A percentile compares a stretch with the other conserved stretches of the same genome.
Conservation (phyloP, 371 early-diverging fungal genomes). For the Rhizopus arrhizus region DNA sequence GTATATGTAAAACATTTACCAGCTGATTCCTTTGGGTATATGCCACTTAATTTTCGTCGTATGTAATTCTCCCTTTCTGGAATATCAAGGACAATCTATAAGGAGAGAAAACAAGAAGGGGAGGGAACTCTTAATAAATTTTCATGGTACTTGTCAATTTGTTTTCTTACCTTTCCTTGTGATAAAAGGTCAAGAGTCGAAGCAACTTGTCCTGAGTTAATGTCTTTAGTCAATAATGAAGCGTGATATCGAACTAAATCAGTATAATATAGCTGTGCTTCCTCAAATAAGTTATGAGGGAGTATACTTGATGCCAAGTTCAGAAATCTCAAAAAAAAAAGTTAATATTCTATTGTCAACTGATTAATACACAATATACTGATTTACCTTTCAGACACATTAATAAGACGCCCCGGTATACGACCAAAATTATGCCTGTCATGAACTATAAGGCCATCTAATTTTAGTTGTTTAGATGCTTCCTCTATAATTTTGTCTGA, state of each 20-base stretch:
- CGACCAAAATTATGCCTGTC: slow-evolving; percentile 11
- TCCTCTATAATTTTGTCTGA: slow-evolving; percentile 5
- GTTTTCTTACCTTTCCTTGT: slow-evolving; percentile 17
- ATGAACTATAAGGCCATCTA: slow-evolving; percentile 10
- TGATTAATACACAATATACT: too few species aligned
- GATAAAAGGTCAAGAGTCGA: slow-evolving; percentile 13
- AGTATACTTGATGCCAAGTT: slow-evolving; percentile 9
- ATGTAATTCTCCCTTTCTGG: slow-evolving; percentile 3
- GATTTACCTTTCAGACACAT: slow-evolving; percentile 25
- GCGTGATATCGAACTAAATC: not conserved
- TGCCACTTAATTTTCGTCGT: not conserved
- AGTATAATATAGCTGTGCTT: slow-evolving; percentile 2
- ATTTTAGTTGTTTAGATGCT: slow-evolving; percentile 8
- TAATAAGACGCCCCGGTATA: slow-evolving; percentile 24
- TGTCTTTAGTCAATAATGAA: not conserved
- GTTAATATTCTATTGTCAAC: too few species aligned
- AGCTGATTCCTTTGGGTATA: slow-evolving; percentile 20
- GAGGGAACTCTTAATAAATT: not conserved
- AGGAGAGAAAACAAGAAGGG: not conserved
- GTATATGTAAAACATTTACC: slow-evolving; percentile 3
- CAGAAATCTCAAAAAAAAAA: slow-evolving; percentile 14
- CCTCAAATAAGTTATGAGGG: slow-evolving; percentile 10
- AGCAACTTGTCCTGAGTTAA: slow-evolving; percentile 9
- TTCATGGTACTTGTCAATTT: too few species aligned
- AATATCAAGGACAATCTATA: slow-evolving; percentile 12